These are phyloP conservation scores for Poa annua DNA, from an alignment of 176 grass and related monocot genomes.

Conservation along the genomic window DNA sequence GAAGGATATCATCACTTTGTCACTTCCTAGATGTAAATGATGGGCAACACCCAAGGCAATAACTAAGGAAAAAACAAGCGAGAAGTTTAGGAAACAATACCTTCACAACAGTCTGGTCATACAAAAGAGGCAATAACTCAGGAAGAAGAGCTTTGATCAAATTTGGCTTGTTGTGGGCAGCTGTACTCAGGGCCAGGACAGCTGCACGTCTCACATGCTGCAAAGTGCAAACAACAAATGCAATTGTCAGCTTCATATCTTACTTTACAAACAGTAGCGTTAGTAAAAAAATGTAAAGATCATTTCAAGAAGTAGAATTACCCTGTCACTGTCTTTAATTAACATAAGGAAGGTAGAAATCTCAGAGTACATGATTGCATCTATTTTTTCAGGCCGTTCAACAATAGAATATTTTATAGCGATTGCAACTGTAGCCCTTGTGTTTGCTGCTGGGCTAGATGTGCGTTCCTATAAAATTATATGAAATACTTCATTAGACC, in stretches of 20 bases:
- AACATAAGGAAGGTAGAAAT: slow-evolving; percentile 32
- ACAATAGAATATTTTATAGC: slow-evolving; percentile 33
- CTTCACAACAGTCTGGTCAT: slow-evolving; percentile 32
- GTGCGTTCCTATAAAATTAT: slow-evolving; percentile 25
- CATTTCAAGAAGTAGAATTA: slow-evolving; percentile 20
- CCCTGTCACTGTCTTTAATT: slow-evolving; percentile 26
- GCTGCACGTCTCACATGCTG: slow-evolving; percentile 31
- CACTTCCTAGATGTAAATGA: slow-evolving; percentile 13
- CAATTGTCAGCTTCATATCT: neutral
- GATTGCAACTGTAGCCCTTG: slow-evolving; percentile 32
- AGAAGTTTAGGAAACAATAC: neutral
- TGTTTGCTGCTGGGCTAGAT: slow-evolving; percentile 30
- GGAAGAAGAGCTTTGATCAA: slow-evolving; percentile 29
- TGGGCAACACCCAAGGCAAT: neutral
- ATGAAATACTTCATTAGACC: slow-evolving; percentile 12
- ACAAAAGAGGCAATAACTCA: slow-evolving; percentile 19
- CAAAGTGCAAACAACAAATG: slow-evolving; percentile 1
- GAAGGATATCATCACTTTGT: neutral
- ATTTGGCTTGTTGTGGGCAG: slow-evolving; percentile 30
- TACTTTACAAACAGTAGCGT: neutral
- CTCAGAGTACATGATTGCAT: slow-evolving; percentile 28
- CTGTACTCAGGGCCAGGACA: slow-evolving; percentile 15
- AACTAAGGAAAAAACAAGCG: neutral
- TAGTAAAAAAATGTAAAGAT: neutral
- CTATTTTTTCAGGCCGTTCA: slow-evolving; percentile 19